A percentile compares a stretch with the other conserved stretches of the same genome.
Conservation (phyloP, 1,139 yeast genomes). For the Pichia kudriavzevii region DNA sequence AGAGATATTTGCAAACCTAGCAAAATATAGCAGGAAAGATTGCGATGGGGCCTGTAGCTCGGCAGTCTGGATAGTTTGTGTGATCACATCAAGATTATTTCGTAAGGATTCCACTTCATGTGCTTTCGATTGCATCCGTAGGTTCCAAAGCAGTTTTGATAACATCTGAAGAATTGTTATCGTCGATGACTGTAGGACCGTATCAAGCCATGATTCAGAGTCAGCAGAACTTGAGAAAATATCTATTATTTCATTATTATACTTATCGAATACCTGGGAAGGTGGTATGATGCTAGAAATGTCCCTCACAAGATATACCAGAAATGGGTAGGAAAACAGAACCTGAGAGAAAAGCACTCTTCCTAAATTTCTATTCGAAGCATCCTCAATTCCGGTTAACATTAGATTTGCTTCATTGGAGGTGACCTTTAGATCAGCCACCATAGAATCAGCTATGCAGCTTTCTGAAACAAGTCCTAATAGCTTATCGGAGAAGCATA, state of each 20-base stretch:
- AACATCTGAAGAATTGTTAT: constrained; percentile 32
- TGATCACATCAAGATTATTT: constrained; percentile 17
- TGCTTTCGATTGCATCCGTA: constrained; percentile 22
- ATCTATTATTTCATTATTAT: constrained; percentile 27
- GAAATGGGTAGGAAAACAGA: constrained; percentile 32
- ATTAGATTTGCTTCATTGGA: constrained; percentile 1
- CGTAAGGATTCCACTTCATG: constrained; percentile 7
- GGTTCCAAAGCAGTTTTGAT: constrained; percentile 35
- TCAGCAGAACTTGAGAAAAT: constrained; percentile 16
- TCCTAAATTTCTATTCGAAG: not conserved
- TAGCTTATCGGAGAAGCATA: constrained; percentile 32
- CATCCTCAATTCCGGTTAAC: constrained; percentile 2
- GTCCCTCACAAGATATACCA: constrained; percentile 27
- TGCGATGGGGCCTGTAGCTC: constrained; percentile 21
- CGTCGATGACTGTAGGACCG: constrained; percentile 33
- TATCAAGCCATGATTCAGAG: constrained; percentile 30
- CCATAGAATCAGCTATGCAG: constrained; percentile 7
- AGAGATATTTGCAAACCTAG: constrained; percentile 23
- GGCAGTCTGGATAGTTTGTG: constrained; percentile 24
- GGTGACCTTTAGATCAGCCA: constrained; percentile 1
- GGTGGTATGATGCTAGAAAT: constrained; percentile 32
- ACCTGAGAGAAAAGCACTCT: constrained; percentile 31
- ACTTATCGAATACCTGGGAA: constrained; percentile 29
- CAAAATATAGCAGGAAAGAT: constrained; percentile 13
- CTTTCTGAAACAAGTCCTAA: constrained; percentile 26